A percentile compares a stretch with the other conserved stretches of the same genome.
Evolutionary conservation across 805 yeast genomes (phyloP).

Genomic region (Blastobotrys peoriensis): DNA sequence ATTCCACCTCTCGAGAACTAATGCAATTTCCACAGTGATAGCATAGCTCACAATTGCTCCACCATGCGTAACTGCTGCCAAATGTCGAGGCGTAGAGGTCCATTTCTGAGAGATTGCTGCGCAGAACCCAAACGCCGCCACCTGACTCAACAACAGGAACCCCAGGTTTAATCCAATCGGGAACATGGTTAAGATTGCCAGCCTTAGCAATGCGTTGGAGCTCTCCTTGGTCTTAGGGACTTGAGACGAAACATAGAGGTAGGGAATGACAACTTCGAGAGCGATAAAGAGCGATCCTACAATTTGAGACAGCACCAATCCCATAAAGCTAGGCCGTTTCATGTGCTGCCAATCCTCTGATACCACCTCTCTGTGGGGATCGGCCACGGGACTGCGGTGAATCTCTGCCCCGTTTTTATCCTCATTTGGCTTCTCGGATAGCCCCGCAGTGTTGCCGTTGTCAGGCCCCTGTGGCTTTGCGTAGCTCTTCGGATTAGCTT

Average conservation of each 20-base stretch:
- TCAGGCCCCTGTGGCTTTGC: too few species aligned
- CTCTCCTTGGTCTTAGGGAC: constrained; percentile 45
- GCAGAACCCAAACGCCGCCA: background rate
- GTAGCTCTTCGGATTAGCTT: background rate
- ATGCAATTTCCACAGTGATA: constrained; percentile 53
- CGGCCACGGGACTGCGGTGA: too few species aligned
- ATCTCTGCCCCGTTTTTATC: too few species aligned
- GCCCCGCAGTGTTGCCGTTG: too few species aligned
- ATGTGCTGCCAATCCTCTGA: too few species aligned
- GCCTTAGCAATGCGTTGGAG: constrained; percentile 48
- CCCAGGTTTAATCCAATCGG: constrained; percentile 22
- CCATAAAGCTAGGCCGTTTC: constrained; percentile 58
- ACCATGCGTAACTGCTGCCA: constrained; percentile 54
- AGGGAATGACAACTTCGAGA: constrained; percentile 52
- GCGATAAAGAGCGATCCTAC: constrained; percentile 54
- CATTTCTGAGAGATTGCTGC: constrained; percentile 50
- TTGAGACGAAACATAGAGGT: constrained; percentile 65
- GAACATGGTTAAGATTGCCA: constrained; percentile 34
- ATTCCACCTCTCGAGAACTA: constrained; percentile 65
- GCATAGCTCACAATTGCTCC: constrained; percentile 49
- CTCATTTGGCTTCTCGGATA: too few species aligned
- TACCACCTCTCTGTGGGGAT: too few species aligned
- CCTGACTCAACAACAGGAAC: constrained; percentile 19
- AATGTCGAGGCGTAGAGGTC: constrained; percentile 41
- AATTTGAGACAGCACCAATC: constrained; percentile 64